Percentiles rank a stretch among this genome's conserved stretches.
phyloP scores from a whole-genome alignment of 371 early-diverging fungal genomes.

The Sporodiniella umbellata region DNA sequence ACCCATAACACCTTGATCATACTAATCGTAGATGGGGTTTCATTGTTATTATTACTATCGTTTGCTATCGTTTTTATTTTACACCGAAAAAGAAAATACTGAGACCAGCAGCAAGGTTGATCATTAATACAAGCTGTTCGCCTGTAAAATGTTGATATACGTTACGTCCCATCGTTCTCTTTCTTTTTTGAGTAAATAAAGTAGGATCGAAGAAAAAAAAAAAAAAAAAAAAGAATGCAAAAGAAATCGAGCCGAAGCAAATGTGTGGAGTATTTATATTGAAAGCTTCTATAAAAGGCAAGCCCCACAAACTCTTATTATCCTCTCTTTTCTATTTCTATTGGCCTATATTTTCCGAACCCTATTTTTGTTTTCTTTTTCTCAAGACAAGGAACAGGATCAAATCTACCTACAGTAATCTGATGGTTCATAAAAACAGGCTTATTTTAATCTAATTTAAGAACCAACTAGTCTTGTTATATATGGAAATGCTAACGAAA shows the following conservation, averaged over 20 bases:
- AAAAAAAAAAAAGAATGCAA: constrained; percentile 5
- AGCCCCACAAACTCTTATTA: no score
- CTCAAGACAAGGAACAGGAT: no score
- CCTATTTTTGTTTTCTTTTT: background rate
- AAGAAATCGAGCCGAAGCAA: no score
- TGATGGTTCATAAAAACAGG: no score
- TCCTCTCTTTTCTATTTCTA: background rate
- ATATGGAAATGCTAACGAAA: no score
- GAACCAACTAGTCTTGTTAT: no score
- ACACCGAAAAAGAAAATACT: constrained; percentile 49
- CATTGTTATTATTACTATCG: background rate
- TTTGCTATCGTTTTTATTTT: constrained; percentile 5
- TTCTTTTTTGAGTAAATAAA: no score
- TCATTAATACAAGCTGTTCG: constrained; percentile 22
- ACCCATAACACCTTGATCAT: constrained; percentile 50
- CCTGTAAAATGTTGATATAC: constrained; percentile 14
- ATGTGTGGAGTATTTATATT: background rate
- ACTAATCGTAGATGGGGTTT: constrained; percentile 6
- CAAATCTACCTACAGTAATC: no score
- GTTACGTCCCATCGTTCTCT: constrained; percentile 3
- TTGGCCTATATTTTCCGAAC: background rate
- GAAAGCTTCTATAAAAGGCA: background rate
- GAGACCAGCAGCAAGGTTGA: constrained; percentile 41
- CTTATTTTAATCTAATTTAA: no score
- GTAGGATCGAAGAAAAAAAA: background rate